Evolutionary conservation across 805 yeast genomes (phyloP).

Genomic region (Zygotorulaspora chibaensis): DNA sequence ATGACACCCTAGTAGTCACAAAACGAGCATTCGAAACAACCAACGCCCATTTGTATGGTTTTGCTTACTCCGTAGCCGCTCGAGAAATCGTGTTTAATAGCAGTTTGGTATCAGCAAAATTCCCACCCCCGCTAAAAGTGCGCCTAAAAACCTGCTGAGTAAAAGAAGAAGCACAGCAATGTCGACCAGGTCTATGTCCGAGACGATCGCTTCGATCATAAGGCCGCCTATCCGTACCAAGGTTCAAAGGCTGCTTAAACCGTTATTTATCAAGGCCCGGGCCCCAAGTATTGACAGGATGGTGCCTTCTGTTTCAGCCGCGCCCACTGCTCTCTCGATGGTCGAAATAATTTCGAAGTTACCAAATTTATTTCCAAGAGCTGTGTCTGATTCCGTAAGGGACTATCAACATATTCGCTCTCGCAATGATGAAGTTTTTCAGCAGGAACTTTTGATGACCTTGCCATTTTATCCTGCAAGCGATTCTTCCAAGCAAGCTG

Average conservation of each 20-base stretch:
- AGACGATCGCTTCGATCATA: not conserved
- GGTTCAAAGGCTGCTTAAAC: not conserved
- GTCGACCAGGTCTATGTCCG: constrained; percentile 6
- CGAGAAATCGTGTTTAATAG: not conserved
- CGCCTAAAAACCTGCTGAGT: not conserved
- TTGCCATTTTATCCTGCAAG: constrained; percentile 45
- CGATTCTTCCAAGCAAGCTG: constrained; percentile 26
- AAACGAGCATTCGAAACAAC: no score
- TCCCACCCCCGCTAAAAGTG: no score
- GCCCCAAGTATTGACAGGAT: not conserved
- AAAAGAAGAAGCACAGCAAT: not conserved
- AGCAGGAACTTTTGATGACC: constrained; percentile 42
- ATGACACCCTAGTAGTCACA: no score
- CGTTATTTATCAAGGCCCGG: not conserved
- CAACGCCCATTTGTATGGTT: no score
- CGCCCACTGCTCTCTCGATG: constrained; percentile 66
- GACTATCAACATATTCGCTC: constrained; percentile 43
- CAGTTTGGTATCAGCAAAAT: not conserved
- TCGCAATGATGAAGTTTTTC: constrained; percentile 41
- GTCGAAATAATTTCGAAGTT: constrained; percentile 41
- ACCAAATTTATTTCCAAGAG: constrained; percentile 54
- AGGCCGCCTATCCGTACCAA: not conserved
- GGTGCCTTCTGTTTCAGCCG: constrained; percentile 43
- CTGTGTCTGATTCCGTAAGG: constrained; percentile 46
- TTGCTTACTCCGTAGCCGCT: not conserved